Evolutionary conservation across 768 basidiomycete genomes (phyloP), one percentile per base, ranked within the genome.

Genomic region (Leucocoprinus sp.): DNA sequence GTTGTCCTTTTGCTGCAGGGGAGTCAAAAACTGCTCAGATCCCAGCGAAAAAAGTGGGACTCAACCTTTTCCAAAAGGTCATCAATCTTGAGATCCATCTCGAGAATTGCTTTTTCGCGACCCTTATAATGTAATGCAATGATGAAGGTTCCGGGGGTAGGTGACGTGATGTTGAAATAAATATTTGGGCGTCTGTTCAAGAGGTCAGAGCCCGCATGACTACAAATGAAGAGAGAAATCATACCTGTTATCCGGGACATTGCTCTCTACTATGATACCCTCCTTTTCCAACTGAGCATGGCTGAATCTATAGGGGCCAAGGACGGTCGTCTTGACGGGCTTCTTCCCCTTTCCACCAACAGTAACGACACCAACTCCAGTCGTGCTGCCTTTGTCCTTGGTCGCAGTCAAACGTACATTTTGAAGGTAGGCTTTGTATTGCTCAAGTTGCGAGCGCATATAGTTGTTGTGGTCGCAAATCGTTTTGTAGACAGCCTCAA

Each of bases 391-490:
- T 65, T 91, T 93, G 53, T 93, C 91, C 63, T 91, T 92, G 41
- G 80, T 74, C 37, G 90, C 78, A 6, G 86, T 93, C 48, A 93
- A 71, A 14, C 96, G 85, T 21, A 98, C 96, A 60, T 99, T 99
- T 70, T 95, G 92, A 12, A 99, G 72, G 64, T 99, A 99, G 8
- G 93, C 93, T 70, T 99, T 99, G 78, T 99, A 99, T 70, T 97
- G 93, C 64, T 99, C 96, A 52, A 99, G 76, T 66, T 99, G 96
- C 23, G 81, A 81, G 37, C 95, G 78, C 63, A 99, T 72, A 63
- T 98, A 99, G 62, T 90, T 90, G 70, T 99, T 99, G 69, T 99
- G 96, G 62, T 98, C 96, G 62, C 93, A 85, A 54, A 99, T 99
- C 15, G 95, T 99, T 78, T 97, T 96, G 80, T 93, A 99, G 21